A percentile compares a stretch with the other conserved stretches of the same genome.
These are phyloP conservation scores for Agaricus sinodeliciosus DNA, from an alignment of 768 basidiomycete genomes.

Conservation along the genomic window DNA sequence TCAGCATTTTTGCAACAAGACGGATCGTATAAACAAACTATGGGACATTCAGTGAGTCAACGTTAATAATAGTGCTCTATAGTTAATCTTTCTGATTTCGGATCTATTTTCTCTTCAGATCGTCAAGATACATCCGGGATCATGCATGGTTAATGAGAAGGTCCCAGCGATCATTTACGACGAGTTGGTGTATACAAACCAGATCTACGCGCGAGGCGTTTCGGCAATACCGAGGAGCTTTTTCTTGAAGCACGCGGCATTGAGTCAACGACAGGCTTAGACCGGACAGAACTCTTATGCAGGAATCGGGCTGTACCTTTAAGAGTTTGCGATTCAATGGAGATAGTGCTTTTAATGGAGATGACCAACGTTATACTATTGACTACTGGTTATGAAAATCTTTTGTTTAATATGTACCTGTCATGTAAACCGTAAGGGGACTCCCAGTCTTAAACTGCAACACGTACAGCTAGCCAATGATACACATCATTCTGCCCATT, in stretches of 20 bases:
- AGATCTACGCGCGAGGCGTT: constrained; percentile 89
- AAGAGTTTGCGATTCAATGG: too few species aligned
- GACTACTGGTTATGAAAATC: too few species aligned
- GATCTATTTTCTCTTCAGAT: constrained; percentile 27
- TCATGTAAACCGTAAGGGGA: too few species aligned
- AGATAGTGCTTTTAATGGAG: too few species aligned
- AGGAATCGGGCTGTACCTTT: background rate
- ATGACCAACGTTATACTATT: too few species aligned
- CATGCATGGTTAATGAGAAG: constrained; percentile 74
- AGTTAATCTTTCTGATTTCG: background rate
- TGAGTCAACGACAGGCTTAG: constrained; percentile 25
- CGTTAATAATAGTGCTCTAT: background rate
- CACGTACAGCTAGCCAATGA: too few species aligned
- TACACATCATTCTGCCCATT: too few species aligned
- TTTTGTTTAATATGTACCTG: too few species aligned
- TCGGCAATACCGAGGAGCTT: constrained; percentile 65
- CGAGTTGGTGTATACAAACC: constrained; percentile 83
- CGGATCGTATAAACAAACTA: constrained; percentile 78
- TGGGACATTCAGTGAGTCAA: constrained; percentile 56
- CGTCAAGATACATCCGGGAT: constrained; percentile 90
- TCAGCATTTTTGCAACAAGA: constrained; percentile 81
- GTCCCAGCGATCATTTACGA: constrained; percentile 86
- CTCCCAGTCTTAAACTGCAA: too few species aligned
- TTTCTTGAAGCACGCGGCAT: constrained; percentile 27
- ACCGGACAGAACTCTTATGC: background rate